Evolutionary conservation across 2,329 filamentous ascomycete species (phyloP).

Genomic region (Simplicillium sp.): DNA sequence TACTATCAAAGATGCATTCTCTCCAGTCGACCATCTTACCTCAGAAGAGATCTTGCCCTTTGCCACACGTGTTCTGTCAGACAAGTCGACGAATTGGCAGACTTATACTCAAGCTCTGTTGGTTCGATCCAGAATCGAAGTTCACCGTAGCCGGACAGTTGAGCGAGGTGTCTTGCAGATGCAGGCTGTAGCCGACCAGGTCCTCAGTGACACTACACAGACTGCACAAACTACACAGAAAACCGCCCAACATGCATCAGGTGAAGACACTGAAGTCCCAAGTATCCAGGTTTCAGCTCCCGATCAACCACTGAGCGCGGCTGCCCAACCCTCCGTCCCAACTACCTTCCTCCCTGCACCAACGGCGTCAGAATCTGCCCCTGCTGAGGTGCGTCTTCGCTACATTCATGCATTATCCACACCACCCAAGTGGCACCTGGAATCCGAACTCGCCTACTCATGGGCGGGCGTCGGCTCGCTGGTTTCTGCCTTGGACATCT

Average conservation of each 20-base stretch:
- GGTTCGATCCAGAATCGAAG: conserved; percentile 81
- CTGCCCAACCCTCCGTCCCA: conserved; percentile 31
- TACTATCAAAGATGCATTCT: conserved; percentile 80
- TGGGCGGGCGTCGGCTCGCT: conserved; percentile 87
- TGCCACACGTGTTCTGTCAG: conserved; percentile 75
- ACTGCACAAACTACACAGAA: conserved; percentile 17
- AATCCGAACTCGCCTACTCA: conserved; percentile 84
- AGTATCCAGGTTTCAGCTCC: conserved; percentile 34
- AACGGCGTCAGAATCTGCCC: conserved; percentile 67
- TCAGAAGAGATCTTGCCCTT: conserved; percentile 92
- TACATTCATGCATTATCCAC: conserved; percentile 80
- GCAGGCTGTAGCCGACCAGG: conserved; percentile 90
- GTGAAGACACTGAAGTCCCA: conserved; percentile 26
- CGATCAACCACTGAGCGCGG: conserved; percentile 15
- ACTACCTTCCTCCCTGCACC: conserved; percentile 75
- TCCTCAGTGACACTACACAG: conserved; percentile 70
- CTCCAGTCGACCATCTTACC: conserved; percentile 75
- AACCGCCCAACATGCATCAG: conserved; percentile 13
- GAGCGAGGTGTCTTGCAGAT: conserved; percentile 87
- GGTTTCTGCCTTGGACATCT: conserved; percentile 87
- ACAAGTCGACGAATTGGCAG: conserved; percentile 94
- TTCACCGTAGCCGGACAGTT: conserved; percentile 76
- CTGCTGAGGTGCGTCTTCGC: conserved; percentile 63
- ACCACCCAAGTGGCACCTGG: conserved; percentile 85
- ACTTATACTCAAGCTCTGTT: conserved; percentile 91